Evolutionary conservation across 225 moss, liverwort and hornwort genomes (phyloP).

Genomic region (Asterella californica): DNA sequence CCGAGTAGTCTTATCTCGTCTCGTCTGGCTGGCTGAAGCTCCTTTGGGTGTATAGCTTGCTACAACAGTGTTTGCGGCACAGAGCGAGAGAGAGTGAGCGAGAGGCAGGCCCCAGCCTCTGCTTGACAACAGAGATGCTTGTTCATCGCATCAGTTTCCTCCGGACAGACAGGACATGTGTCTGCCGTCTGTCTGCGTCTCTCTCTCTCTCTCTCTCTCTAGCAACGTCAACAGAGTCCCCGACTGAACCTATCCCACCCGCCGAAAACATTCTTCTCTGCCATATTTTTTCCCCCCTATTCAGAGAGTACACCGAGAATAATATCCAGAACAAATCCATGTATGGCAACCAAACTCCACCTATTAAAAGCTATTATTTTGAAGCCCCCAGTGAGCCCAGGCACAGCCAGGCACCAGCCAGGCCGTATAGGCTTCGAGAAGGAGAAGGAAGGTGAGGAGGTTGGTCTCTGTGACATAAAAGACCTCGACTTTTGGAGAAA

Average conservation of each 20-base stretch:
- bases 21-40: not conserved
- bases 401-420: not conserved
- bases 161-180: conserved; percentile 23
- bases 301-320: conserved; percentile 7
- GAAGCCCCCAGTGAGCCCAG: not conserved
- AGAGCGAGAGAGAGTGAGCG: not conserved
- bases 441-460: not conserved
- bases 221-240: not conserved
- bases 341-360: conserved; percentile 8
- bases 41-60: not conserved
- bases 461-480: not conserved
- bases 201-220: conserved; percentile 17
- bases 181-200: conserved; percentile 4
- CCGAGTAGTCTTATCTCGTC: not conserved
- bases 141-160: conserved; percentile 12
- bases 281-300: not conserved
- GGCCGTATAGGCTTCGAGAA: not conserved
- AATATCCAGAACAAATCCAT: conserved; percentile 10
- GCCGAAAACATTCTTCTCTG: conserved; percentile 5
- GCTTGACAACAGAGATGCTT: not conserved
- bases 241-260: conserved; percentile 8
- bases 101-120: not conserved
- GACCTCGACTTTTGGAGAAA: not conserved
- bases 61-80: not conserved
- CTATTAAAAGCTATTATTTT: not conserved